phyloP scores from a whole-genome alignment of 495 filamentous ascomycete species.

The Lineolata rhizophorae region DNA sequence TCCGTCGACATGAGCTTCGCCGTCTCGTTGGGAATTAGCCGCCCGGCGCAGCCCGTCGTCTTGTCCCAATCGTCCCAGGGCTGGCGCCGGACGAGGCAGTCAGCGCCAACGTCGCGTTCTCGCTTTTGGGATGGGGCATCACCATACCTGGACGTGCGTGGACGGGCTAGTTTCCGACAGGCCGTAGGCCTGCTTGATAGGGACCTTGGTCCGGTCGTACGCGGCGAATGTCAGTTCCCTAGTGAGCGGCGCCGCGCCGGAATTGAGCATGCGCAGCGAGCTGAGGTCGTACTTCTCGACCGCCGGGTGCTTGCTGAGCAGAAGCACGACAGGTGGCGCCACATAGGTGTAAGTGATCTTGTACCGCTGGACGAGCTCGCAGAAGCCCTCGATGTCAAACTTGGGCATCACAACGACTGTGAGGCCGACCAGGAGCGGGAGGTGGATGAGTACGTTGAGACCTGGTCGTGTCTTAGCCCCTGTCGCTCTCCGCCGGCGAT shows the following conservation, averaged over 20 bases:
- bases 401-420: conserved; percentile 54
- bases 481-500: background rate
- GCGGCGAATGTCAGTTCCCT: conserved; percentile 61
- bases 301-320: conserved; percentile 55
- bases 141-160: conserved; percentile 18
- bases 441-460: conserved; percentile 36
- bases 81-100: conserved; percentile 27
- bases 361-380: conserved; percentile 49
- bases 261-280: conserved; percentile 64
- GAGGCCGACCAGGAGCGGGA: conserved; percentile 42
- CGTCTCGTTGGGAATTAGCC: conserved; percentile 56
- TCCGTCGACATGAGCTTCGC: conserved; percentile 49
- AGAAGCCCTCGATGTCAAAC: conserved; percentile 67
- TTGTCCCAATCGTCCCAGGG: conserved; percentile 57
- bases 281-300: conserved; percentile 63
- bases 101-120: conserved; percentile 11
- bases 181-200: conserved; percentile 26
- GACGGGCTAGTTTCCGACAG: conserved; percentile 38
- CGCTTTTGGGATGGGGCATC: too few relatives aligned
- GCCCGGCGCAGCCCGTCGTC: conserved; percentile 61
- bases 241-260: conserved; percentile 74
- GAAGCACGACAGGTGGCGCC: conserved; percentile 67
- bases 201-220: conserved; percentile 49
- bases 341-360: conserved; percentile 60
- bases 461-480: conserved; percentile 7